Base-by-base conservation (phyloP, 1,139 yeast genomes). In the Hyphopichia wangnamkhiaoensis region DNA sequence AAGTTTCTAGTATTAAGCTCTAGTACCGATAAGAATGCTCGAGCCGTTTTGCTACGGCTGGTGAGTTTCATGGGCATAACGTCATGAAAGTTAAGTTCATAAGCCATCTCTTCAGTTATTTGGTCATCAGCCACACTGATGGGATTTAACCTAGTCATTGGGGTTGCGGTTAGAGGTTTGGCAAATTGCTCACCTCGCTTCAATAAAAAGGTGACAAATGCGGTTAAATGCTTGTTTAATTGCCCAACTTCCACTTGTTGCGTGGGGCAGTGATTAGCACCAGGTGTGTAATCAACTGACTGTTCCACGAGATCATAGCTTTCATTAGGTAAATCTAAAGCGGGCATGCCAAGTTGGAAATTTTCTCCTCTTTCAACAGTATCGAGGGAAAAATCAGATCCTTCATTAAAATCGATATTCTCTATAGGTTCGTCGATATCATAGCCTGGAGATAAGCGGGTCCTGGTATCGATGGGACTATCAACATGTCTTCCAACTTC, bases 11-110 rank as follows among this genome's bases (percentile, higher is more conserved):
- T 60, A 0, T 74, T 63, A 36, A 74, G 54, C 33, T 70, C 65
- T 32, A 74, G 54, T 1, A 73, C 41, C 35, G 69, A 63, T 12
- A 67, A 52, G 45, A 74, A 71, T 2, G 76, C 63, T 37, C 58
- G 65, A 12, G 68, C 71, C 13, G 71, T 72, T 21, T 65, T 50
- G 13, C 54, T 48, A 41, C 57, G 54, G 13, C 35, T 49, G n/a
- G 43, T 42, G 9, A 47, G n/a, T n/a, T n/a, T n/a, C n/a, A n/a
- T n/a, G n/a, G n/a, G n/a, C n/a, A n/a, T n/a, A n/a, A n/a, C n/a
- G n/a, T n/a, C n/a, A n/a, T n/a, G n/a, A n/a, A n/a, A n/a, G n/a
- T n/a, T n/a, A n/a, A n/a, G n/a, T n/a, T n/a, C n/a, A n/a, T n/a
- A n/a, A n/a, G n/a, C n/a, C n/a, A n/a, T n/a, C n/a, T n/a, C n/a